Base-by-base conservation (phyloP, 257 asterid species). In the Cruciata laevipes region DNA sequence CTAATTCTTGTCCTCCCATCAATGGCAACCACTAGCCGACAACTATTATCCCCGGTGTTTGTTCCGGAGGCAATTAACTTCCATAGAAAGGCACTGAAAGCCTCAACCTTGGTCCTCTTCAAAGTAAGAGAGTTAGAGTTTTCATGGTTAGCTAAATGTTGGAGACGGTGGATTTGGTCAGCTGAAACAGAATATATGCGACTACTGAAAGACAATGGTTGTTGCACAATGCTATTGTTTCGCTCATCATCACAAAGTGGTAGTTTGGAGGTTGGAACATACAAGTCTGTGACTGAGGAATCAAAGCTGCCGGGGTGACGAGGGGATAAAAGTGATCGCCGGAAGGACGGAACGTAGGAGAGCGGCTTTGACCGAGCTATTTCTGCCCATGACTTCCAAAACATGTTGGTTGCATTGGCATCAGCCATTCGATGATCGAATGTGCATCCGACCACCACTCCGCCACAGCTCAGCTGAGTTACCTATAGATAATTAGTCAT, bases 361-460 rank as follows among this genome's bases (percentile, higher is more conserved):
- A 72, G 66, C 0, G 80, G 82, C 51, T 78, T 66, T 7, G 76
- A 73, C 11, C 65, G 81, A 20, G 95, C 86, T 72, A 67, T 69
- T 74, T 90, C 86, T 7, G 87, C 83, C 95, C 89, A 88, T 33
- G 95, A 82, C 13, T 80, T 70, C 42, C 86, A 76, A 59, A 90
- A 88, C 89, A 88, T 83, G 75, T 86, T 82, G 78, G 87, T 82
- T 32, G 96, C 84, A 78, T 87, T 79, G 64, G 89, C 97, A 70
- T 90, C 95, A 2, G 87, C 87, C 11, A 86, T 84, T 76, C 84
- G 89, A 74, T 90, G 96, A 33, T 85, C 77, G 61, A 84, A 84
- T 10, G 86, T 75, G 82, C 86, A 80, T 25, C 83, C 87, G 63
- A 90, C 82, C 72, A 90, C 87, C 17, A 80, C 2, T 74, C 90